Base-by-base conservation (phyloP, 805 yeast species). In the Candida maesae region DNA sequence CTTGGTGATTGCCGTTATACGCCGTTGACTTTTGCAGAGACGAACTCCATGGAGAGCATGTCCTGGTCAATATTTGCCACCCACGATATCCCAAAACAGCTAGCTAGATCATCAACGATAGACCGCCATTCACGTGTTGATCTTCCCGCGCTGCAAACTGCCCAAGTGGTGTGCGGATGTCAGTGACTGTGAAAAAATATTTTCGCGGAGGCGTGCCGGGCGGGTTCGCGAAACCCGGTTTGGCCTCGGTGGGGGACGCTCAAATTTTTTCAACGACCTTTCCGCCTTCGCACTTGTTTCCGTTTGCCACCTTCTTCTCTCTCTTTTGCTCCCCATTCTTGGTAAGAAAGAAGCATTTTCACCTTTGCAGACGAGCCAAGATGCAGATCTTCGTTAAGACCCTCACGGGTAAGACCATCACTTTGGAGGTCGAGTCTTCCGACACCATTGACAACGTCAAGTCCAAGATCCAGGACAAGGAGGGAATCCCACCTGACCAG, bases 331-430 rank as follows among this genome's bases (percentile, higher is more conserved):
- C 43, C 27, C 18, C 43, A 40, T 31, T 32, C 49, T 54, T 49
- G 52, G 57, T 65, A 70, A 46, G 67, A 61, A 54, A 54, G 59
- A 54, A 51, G 49, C 53, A 50, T 40, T 43, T 26, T 53, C 33
- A 36, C 33, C 29, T 40, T 65, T 71, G 76, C 75, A 66, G 76
- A 71, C 76, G 65, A 69, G 53, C 68, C 72, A 66, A 63, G 67
- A 84, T 85, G 95, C 95, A 86, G 79, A 90, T 91, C 79, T 93
- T 93, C 78, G 98, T 93, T 76, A 93, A 91, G 79, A 91, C 99
- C 78, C 82, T 93, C 71, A 90, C 98, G 63, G 98, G 98, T 78
- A 91, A 91, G 88, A 84, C 98, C 68, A 91, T 93, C 77, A 90
- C 97, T 67, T 81, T 90, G 56, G 97, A 90, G 77, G 97, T 89